Evolutionary conservation across 75 land plant species (phyloP).

Genomic region (Larix kaempferi): DNA sequence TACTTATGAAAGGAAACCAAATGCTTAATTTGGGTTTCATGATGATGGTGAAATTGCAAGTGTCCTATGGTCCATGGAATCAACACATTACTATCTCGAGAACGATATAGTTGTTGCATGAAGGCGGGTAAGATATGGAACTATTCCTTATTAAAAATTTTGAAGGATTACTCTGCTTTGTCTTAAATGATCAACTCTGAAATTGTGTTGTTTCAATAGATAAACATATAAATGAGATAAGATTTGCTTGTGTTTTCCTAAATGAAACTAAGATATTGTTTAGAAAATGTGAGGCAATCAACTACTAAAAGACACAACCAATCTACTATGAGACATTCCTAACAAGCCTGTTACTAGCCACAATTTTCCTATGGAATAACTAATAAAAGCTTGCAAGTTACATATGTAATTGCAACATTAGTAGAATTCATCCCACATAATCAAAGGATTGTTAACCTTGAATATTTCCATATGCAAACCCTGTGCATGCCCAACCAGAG

Average conservation of each 20-base stretch:
- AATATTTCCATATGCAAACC: too few species aligned
- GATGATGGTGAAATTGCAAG: slow-evolving; percentile 21
- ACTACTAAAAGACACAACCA: too few species aligned
- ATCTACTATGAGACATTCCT: not conserved
- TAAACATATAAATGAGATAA: not conserved
- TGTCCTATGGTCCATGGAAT: slow-evolving; percentile 89
- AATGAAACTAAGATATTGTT: too few species aligned
- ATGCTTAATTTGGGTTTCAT: slow-evolving; percentile 64
- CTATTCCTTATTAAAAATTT: not conserved
- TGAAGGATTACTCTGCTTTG: not conserved
- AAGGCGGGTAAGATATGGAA: slow-evolving; percentile 72
- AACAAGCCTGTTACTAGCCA: not conserved
- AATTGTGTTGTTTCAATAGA: not conserved
- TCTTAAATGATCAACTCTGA: slow-evolving; percentile 4
- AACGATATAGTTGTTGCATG: slow-evolving; percentile 66
- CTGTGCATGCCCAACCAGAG: too few species aligned
- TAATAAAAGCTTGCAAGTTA: not conserved
- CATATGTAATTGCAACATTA: not conserved
- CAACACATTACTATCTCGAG: slow-evolving; percentile 75
- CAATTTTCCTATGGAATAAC: not conserved
- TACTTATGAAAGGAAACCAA: slow-evolving; percentile 29
- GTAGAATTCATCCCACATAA: not conserved
- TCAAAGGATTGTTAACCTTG: too few species aligned
- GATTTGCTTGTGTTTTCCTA: too few species aligned
- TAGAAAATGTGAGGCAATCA: too few species aligned